These are phyloP conservation scores for Euphorbia tirucalli DNA, from an alignment of 345 rosid species.

Conservation along the genomic window DNA sequence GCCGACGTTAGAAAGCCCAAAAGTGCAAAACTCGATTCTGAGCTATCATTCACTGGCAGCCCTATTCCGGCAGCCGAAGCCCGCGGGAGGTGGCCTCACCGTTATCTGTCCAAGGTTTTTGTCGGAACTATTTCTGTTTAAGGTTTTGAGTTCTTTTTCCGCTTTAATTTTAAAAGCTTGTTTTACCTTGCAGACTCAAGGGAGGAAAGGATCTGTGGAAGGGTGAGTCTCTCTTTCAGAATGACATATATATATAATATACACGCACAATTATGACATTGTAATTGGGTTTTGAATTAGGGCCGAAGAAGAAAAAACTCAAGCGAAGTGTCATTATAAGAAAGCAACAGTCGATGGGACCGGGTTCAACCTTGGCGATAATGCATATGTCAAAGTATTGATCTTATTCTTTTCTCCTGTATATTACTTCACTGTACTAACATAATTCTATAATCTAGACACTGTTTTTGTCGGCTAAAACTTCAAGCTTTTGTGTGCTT, in stretches of 20 bases:
- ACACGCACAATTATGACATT: neutral
- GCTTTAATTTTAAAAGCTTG: no score
- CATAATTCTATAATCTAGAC: no score
- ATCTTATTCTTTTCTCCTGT: neutral
- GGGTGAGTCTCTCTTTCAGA: neutral
- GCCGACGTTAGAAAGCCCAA: neutral
- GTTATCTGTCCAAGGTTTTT: conserved; percentile 8
- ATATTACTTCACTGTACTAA: no score
- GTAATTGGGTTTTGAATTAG: conserved; percentile 14
- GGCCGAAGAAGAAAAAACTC: conserved; percentile 2
- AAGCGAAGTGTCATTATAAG: conserved; percentile 30
- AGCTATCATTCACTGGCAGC: conserved; percentile 19
- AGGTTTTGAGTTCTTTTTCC: no score
- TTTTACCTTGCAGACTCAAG: no score
- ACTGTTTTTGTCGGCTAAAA: no score
- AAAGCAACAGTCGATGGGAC: conserved; percentile 32
- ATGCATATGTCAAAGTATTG: conserved; percentile 34
- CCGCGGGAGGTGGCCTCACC: conserved; percentile 26
- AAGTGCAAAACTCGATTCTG: conserved; percentile 17
- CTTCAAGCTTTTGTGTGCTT: no score
- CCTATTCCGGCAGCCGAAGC: conserved; percentile 32
- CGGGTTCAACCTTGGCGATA: conserved; percentile 25
- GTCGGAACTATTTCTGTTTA: no score
- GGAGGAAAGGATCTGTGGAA: neutral
- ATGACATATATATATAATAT: neutral